Base-by-base conservation (phyloP, 768 basidiomycete genomes). In the Hygrocybe coccinea region DNA sequence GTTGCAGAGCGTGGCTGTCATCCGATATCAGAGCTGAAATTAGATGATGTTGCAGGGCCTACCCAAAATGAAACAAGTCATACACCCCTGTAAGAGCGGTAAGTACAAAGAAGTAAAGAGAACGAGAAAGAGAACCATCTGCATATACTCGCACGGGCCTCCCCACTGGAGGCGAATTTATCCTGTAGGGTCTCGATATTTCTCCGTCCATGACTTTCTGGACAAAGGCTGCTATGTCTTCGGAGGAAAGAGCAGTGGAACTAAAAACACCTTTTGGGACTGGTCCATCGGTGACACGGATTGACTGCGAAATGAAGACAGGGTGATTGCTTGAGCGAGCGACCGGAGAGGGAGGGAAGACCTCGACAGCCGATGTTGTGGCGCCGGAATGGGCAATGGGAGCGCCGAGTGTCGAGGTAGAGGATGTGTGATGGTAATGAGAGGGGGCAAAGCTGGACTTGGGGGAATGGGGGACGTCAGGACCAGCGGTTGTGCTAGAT, bases 41-140 rank as follows among this genome's bases (percentile, higher is more conserved):
- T 34, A 11, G 22, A 24, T 22, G n/a, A 37, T 19, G 24, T n/a
- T 24, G 54, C 22, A 44, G 11, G 48, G 43, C 81, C 60, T 69
- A 92, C 91, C 91, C 91, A 69, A 92, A 97, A 70, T 97, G 95
- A 73, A 98, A 95, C 51, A 99, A 79, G 72, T 99, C 97, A 65
- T 97, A 99, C 10, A 97, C 95, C 12, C 89, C 89, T 91, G 64
- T 55, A 52, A 65, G 39, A 45, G 39, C 22, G 29, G 46, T 56
- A 33, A 50, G 38, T 33, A 11, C 21, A 34, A 25, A 25, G 19
- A 17, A 38, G 21, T 12, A 5, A 33, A 15, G 17, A 11, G n/a
- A 36, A 10, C 19, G 45, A 54, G 21, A 3, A 36, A 24, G 71
- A 83, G 59, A 59, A 85, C 95, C 95, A 71, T 98, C 97, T 0